A percentile compares a stretch with the other conserved stretches of the same genome.
Evolutionary conservation across 2,329 filamentous ascomycete genomes (phyloP).

Genomic region (Emericellopsis cladophorae): DNA sequence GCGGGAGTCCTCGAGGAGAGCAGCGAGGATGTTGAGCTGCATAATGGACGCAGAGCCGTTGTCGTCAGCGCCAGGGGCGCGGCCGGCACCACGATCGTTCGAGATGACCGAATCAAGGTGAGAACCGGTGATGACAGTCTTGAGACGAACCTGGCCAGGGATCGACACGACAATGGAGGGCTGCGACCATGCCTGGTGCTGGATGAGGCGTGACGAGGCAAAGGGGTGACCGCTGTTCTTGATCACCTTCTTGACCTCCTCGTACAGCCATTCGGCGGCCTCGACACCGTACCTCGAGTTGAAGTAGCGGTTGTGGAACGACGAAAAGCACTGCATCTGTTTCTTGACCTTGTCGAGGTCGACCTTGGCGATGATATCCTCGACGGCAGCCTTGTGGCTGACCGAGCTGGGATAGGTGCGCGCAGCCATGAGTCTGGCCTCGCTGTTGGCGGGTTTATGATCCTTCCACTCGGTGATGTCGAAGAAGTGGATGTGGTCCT

Average conservation of each 20-base stretch:
- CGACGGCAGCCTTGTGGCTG: conserved; percentile 7
- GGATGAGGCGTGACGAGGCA: conserved; percentile 26
- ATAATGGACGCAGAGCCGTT: conserved; percentile 32
- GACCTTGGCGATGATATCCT: conserved; percentile 7
- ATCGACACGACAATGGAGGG: conserved; percentile 32
- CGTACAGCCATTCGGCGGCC: conserved; percentile 28
- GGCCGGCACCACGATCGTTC: conserved; percentile 20
- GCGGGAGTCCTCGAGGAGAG: conserved; percentile 16
- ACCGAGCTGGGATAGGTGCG: conserved; percentile 7
- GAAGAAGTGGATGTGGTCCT: conserved; percentile 11
- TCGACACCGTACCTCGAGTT: conserved; percentile 25
- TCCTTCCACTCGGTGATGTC: conserved; percentile 11
- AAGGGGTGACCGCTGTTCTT: conserved; percentile 21
- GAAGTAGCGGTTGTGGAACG: conserved; percentile 31
- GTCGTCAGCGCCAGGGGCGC: conserved; percentile 33
- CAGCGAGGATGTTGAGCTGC: conserved; percentile 31
- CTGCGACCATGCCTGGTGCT: conserved; percentile 29
- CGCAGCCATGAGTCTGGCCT: conserved; percentile 2
- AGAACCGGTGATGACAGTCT: conserved; percentile 22
- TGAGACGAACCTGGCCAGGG: conserved; percentile 23
- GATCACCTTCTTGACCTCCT: conserved; percentile 20
- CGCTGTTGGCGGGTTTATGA: neutral
- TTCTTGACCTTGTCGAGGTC: conserved; percentile 14
- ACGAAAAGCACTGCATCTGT: conserved; percentile 14
- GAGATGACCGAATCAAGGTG: conserved; percentile 32